Conservation (phyloP, 805 yeast species). For the Kuraishia borneana region DNA sequence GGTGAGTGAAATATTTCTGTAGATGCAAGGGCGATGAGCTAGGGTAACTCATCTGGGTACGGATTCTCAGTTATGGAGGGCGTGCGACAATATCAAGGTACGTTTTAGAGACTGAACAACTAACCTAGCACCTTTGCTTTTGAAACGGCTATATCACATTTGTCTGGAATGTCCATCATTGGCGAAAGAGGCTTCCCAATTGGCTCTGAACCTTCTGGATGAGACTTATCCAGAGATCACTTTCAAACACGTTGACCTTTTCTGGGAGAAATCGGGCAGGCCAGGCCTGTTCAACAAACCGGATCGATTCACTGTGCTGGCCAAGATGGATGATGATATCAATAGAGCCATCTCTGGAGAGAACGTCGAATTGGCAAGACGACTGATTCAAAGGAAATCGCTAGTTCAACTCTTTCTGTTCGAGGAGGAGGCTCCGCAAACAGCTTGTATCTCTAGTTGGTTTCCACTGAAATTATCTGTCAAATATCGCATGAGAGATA, state of each 20-base stretch:
- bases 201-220: background rate
- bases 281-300: background rate
- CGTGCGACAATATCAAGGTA: background rate
- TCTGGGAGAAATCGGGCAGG: background rate
- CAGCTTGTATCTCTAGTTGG: background rate
- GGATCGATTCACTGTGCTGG: background rate
- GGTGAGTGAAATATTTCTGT: background rate
- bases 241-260: background rate
- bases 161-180: constrained; percentile 6
- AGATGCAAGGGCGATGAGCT: background rate
- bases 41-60: background rate
- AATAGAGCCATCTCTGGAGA: background rate
- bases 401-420: background rate
- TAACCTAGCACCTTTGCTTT: constrained; percentile 8
- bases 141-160: constrained; percentile 10
- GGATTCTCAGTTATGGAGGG: background rate
- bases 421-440: background rate
- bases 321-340: background rate
- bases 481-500: background rate
- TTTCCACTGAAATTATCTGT: background rate
- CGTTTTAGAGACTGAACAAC: background rate
- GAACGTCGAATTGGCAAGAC: background rate
- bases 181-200: constrained; percentile 1
- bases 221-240: background rate
- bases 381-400: background rate